Evolutionary conservation across 345 rosid species (phyloP).

Genomic region (Erucastrum elatum): DNA sequence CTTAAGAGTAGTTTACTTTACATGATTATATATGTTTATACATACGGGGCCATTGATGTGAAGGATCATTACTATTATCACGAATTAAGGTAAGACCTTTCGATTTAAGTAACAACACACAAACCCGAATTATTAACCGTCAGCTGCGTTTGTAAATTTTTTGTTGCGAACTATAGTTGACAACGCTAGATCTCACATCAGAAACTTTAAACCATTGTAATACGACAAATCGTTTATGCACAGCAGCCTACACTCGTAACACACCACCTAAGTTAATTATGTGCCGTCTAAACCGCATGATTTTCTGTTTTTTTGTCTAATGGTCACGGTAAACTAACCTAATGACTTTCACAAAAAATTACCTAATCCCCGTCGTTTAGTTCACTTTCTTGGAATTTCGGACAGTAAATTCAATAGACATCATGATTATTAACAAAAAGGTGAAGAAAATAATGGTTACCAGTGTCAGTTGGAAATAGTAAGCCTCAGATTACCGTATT

Average conservation of each 20-base stretch:
- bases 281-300: background rate
- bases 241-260: background rate
- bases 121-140: background rate
- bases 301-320: background rate
- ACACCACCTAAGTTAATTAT: background rate
- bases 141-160: background rate
- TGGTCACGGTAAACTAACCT: background rate
- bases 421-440: background rate
- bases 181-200: background rate
- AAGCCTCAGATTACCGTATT: background rate
- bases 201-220: background rate
- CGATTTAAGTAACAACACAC: background rate
- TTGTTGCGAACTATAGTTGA: background rate
- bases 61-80: background rate
- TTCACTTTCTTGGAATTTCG: background rate
- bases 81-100: background rate
- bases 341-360: too few species aligned
- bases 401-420: background rate
- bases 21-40: background rate
- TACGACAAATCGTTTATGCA: background rate
- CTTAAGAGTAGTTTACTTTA: conserved; percentile 2
- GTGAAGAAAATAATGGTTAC: background rate
- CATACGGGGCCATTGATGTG: too few species aligned
- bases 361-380: background rate
- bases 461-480: background rate